A percentile compares a stretch with the other conserved stretches of the same genome.
Conservation (phyloP, 371 early-diverging fungal genomes). For the Ordospora pajunii region DNA sequence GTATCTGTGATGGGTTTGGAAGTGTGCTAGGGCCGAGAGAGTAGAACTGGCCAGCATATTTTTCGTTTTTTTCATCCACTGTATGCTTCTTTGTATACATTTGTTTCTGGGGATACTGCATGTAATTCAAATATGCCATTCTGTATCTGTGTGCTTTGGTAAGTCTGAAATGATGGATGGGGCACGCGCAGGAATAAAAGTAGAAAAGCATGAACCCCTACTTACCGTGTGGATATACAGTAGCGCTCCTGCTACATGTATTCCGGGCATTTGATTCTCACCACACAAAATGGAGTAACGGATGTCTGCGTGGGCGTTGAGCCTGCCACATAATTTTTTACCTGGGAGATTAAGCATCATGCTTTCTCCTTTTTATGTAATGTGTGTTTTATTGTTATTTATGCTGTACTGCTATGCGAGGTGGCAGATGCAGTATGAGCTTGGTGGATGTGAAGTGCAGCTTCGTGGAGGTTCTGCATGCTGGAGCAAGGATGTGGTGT, state of each 20-base stretch:
- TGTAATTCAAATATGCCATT: no score
- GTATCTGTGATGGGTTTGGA: background rate
- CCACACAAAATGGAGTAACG: constrained; percentile 11
- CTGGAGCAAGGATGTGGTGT: no score
- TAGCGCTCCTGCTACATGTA: background rate
- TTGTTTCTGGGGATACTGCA: background rate
- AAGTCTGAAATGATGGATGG: no score
- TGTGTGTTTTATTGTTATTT: background rate
- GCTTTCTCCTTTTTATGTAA: constrained; percentile 13
- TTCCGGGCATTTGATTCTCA: background rate
- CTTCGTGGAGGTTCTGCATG: no score
- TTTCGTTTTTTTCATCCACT: background rate
- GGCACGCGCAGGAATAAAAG: background rate
- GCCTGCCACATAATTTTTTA: constrained; percentile 5
- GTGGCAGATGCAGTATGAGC: no score
- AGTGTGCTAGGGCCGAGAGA: background rate
- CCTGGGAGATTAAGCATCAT: constrained; percentile 8
- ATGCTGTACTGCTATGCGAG: background rate
- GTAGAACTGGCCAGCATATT: background rate
- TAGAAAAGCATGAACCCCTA: background rate
- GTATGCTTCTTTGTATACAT: background rate
- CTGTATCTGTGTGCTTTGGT: no score
- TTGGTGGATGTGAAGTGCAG: no score
- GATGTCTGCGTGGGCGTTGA: background rate
- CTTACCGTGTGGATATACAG: constrained; percentile 5